Evolutionary conservation across 2,329 filamentous ascomycete genomes (phyloP), one percentile per base, ranked within the genome.

Genomic region (Dactylonectria estremocensis): DNA sequence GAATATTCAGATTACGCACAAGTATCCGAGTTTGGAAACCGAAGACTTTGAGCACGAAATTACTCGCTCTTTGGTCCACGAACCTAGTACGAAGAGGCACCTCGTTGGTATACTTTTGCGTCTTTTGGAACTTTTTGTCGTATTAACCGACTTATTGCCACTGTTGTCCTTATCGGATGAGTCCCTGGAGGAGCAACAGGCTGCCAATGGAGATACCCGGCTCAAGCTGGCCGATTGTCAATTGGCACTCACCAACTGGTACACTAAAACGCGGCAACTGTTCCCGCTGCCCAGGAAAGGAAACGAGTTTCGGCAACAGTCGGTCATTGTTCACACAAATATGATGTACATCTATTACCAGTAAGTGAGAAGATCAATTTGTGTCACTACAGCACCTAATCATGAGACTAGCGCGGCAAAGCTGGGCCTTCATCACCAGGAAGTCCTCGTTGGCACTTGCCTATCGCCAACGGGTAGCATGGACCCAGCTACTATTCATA

Each of bases 311-410:
- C 43, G 1, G 59, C 40, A 73, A 16, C 63, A 69, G 24, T 73
- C 71, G 13, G 50, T 66, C 1, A 71, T 73, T 0, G 28, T 73
- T 1, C 73, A 72, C 18, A 73, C 69, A 0, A 73, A 73, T 8
- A 16, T 73, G 3, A 57, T 73, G n/a, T 73, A 71, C 69, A 73
- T 73, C 9, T 73, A 73, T n/a, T 71, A 69, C 37, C 69, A 73
- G 71, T 73, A 45, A 68, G 71, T 18, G 6, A 28, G 6, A 43
- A 43, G 14, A n/a, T 2, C 14, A 0, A 7, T n/a, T n/a, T 3
- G 40, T n/a, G 7, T 43, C 8, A 9, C 5, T 18, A 8, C 16
- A 18, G 6, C n/a, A 43, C n/a, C n/a, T 43, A 43, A 43, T 43
- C 11, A 5, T n/a, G 16, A 14, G 8, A 43, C 8, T n/a, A 43